These are phyloP conservation scores for Mycena sanguinolenta DNA, from an alignment of 768 basidiomycete species.

Conservation along the genomic window DNA sequence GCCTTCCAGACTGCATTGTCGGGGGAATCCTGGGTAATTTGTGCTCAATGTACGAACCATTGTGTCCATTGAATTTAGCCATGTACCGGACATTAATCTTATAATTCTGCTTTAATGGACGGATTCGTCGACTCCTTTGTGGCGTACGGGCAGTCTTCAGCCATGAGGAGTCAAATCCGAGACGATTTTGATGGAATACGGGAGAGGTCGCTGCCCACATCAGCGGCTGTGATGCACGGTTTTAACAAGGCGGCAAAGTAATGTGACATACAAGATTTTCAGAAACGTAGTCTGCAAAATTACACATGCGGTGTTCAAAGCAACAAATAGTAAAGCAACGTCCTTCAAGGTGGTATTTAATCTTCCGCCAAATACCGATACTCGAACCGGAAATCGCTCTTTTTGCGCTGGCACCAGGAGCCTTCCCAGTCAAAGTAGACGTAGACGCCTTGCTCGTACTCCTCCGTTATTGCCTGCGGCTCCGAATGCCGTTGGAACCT, in stretches of 20 bases:
- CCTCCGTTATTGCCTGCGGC: conserved; percentile 98
- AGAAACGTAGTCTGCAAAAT: conserved; percentile 5
- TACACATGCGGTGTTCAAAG: conserved; percentile 15
- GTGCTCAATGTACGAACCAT: too few species aligned
- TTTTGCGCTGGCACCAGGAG: conserved; percentile 98
- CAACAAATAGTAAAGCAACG: not conserved
- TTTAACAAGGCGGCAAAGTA: not conserved
- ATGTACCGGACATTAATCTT: too few species aligned
- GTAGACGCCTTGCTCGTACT: conserved; percentile 99
- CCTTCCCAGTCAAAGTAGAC: conserved; percentile 99
- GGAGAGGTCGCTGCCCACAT: too few species aligned
- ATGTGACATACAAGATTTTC: not conserved
- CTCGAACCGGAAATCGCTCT: conserved; percentile 97
- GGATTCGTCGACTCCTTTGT: too few species aligned
- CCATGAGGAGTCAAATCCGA: too few species aligned
- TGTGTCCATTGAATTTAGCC: too few species aligned
- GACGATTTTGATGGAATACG: too few species aligned
- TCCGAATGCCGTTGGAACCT: conserved; percentile 93
- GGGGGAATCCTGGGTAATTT: too few species aligned
- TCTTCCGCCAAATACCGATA: conserved; percentile 96
- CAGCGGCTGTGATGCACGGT: too few species aligned
- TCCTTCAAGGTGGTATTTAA: conserved; percentile 60
- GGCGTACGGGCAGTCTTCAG: too few species aligned
- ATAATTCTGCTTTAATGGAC: too few species aligned
- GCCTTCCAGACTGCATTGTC: not conserved